Base-by-base conservation (phyloP, 371 early-diverging fungal species). In the Haplosporangium sp. region DNA sequence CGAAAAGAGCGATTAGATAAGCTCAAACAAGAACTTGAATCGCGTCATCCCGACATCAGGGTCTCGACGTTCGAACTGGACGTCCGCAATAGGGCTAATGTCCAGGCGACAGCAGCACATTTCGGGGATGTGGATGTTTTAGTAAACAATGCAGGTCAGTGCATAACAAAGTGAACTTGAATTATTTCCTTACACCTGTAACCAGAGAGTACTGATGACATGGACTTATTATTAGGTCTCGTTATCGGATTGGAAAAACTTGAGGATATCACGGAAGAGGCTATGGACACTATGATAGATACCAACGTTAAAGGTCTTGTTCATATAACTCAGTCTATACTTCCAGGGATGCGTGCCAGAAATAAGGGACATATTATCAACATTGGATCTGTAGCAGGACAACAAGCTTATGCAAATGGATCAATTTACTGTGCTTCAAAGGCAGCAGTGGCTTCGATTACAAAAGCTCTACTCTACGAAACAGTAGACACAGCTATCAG, bases 391-490 rank as follows among this genome's bases (percentile, higher is more conserved):
- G 93, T 72, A 4, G 75, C 81, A 63, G 89, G 89, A 15, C 87
- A 86, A 48, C 88, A 91, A 70, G 84, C 87, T 48, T 94, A 95
- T 72, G 86, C 90, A 15, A 90, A 89, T 11, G 97, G 97, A 4
- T 92, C 94, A 47, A 86, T 96, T 39, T 97, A 98, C 81, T 96
- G 97, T 65, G 98, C 96, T 9, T 86, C 95, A 48, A 98, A 97
- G 83, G 92, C 92, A 72, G 97, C 97, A 0, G 94, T 97, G 2
- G 92, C 93, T 57, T 96, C 97, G 5, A 91, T 97, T 62, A 88
- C 91, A 11, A 89, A 89, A 44, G 84, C 97, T 0, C 81, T 98
- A 74, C 82, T 95, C 8, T 86, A 89, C 62, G 98, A 98, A 82
- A 89, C 96, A 7, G 88, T 95, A 9, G 84, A 87, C 48, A 92